phyloP scores from a whole-genome alignment of 129 eudicot genomes.

The Artemisia annua region DNA sequence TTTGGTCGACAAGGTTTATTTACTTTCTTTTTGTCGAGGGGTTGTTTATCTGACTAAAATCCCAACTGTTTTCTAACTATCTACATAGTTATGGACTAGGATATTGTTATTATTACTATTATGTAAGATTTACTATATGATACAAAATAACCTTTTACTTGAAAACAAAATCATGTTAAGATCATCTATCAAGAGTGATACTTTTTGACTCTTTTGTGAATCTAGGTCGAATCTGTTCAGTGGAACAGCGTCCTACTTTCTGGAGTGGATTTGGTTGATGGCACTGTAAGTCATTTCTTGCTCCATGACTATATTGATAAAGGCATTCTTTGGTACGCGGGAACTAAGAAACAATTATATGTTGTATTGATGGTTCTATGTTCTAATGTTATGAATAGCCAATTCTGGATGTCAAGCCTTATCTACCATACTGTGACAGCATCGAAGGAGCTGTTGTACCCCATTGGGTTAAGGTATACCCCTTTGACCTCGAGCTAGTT shows the following conservation, averaged over 20 bases:
- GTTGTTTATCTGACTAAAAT: not conserved
- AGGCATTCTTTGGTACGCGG: too few species aligned
- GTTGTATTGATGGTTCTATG: not conserved
- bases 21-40: not conserved
- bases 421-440: constrained; percentile 89
- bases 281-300: constrained; percentile 62
- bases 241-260: constrained; percentile 70
- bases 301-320: not conserved
- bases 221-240: constrained; percentile 76
- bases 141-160: not conserved
- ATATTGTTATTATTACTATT: too few species aligned
- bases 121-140: not conserved
- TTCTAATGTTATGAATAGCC: constrained; percentile 54
- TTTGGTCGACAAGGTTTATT: not conserved
- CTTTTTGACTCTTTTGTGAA: too few species aligned
- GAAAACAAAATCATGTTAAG: not conserved
- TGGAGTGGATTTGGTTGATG: constrained; percentile 95
- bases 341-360: too few species aligned
- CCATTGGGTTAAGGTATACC: constrained; percentile 86
- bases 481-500: not conserved
- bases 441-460: constrained; percentile 76
- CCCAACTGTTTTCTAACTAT: not conserved
- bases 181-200: too few species aligned
- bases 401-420: constrained; percentile 88
- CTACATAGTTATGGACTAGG: too few species aligned